Evolutionary conservation across 2,329 filamentous ascomycete species (phyloP).

Genomic region (Geosmithia flava): DNA sequence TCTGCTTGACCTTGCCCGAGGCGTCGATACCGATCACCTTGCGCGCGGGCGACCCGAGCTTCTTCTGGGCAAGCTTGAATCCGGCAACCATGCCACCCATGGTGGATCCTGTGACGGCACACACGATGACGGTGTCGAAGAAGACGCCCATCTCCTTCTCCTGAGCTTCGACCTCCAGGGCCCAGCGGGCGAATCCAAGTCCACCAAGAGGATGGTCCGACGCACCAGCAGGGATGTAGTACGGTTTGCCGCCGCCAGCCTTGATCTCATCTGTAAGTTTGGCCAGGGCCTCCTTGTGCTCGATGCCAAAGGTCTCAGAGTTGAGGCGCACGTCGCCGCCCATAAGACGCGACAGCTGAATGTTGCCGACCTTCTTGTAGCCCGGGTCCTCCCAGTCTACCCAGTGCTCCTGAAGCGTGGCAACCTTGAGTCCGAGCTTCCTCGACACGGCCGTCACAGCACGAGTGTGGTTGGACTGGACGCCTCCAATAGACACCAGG

Average conservation of each 20-base stretch:
- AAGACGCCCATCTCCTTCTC: constrained; percentile 48
- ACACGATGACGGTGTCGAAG: constrained; percentile 57
- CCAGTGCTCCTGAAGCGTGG: constrained; percentile 53
- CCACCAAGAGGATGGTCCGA: constrained; percentile 60
- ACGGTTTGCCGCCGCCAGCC: constrained; percentile 44
- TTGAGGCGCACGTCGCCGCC: constrained; percentile 51
- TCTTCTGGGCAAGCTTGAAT: constrained; percentile 49
- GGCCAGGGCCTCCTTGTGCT: constrained; percentile 50
- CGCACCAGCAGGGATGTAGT: constrained; percentile 61
- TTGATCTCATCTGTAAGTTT: constrained; percentile 40
- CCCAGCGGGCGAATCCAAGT: constrained; percentile 59
- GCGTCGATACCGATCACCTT: constrained; percentile 55
- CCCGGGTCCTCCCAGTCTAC: constrained; percentile 47
- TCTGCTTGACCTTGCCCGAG: constrained; percentile 33
- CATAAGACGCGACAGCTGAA: constrained; percentile 58
- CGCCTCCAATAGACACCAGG: constrained; percentile 53
- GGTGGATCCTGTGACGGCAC: constrained; percentile 59
- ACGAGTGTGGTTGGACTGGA: constrained; percentile 60
- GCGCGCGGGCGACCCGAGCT: constrained; percentile 26
- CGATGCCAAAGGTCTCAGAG: constrained; percentile 51
- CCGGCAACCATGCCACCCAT: constrained; percentile 62
- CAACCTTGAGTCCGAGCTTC: constrained; percentile 40
- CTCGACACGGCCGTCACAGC: constrained; percentile 52
- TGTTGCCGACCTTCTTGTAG: constrained; percentile 57
- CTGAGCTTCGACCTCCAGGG: constrained; percentile 54